A percentile compares a stretch with the other conserved stretches of the same genome.
These are phyloP conservation scores for Epichloe uncinata DNA, from an alignment of 2,329 filamentous ascomycete genomes.

Conservation along the genomic window DNA sequence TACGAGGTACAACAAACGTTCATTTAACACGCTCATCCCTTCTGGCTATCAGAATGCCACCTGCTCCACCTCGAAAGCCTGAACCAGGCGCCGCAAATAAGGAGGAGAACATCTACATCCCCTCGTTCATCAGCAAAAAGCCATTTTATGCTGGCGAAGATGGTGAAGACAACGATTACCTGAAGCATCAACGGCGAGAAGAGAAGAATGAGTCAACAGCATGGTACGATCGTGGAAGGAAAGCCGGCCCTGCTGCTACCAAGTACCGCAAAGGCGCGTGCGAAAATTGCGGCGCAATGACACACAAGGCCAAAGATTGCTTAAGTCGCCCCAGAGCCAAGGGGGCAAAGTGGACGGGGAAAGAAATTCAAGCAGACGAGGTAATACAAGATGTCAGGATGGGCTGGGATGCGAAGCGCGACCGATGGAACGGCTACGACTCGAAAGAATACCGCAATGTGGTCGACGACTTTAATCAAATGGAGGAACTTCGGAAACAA, in stretches of 20 bases:
- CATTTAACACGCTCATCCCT: neutral
- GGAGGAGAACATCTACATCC: conserved; percentile 97
- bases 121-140: conserved; percentile 93
- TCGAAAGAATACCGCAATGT: conserved; percentile 71
- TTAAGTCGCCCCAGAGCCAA: conserved; percentile 76
- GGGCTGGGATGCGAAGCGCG: conserved; percentile 93
- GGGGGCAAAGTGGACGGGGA: conserved; percentile 84
- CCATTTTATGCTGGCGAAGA: conserved; percentile 87
- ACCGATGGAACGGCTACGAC: conserved; percentile 98
- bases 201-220: conserved; percentile 56
- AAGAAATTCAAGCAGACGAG: conserved; percentile 88
- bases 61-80: conserved; percentile 21
- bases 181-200: conserved; percentile 74
- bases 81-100: conserved; percentile 41
- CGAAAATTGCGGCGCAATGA: conserved; percentile 96
- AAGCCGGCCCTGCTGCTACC: conserved; percentile 73
- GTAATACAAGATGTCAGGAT: conserved; percentile 71
- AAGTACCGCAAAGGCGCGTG: conserved; percentile 97
- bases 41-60: conserved; percentile 6
- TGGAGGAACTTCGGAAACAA: conserved; percentile 60
- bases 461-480: conserved; percentile 77
- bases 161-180: conserved; percentile 70
- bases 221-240: conserved; percentile 90
- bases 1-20: neutral
- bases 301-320: conserved; percentile 91